Conservation (phyloP, 2,329 filamentous ascomycete genomes). For the Pseudogymnoascus sp. region DNA sequence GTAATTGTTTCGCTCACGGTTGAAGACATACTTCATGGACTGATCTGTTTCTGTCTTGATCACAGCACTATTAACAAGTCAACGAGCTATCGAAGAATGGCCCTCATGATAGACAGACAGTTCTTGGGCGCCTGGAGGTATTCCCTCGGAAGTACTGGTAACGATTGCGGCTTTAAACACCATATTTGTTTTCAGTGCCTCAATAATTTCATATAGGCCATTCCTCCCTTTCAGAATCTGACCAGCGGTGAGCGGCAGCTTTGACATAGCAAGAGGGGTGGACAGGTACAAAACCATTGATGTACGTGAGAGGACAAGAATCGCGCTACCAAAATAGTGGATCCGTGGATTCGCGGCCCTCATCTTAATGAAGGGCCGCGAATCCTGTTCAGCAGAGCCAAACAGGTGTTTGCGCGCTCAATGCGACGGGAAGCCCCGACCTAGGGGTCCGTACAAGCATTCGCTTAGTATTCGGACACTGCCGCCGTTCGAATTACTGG, state of each 20-base stretch:
- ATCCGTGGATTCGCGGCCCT: too few species aligned
- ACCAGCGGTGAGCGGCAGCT: not conserved
- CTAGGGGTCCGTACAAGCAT: too few species aligned
- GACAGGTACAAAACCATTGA: not conserved
- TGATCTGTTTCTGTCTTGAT: conserved; percentile 16
- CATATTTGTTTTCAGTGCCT: not conserved
- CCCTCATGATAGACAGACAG: not conserved
- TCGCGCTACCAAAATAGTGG: not conserved
- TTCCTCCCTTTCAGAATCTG: conserved; percentile 7
- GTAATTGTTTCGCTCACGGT: conserved; percentile 20
- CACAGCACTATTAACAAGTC: conserved; percentile 16
- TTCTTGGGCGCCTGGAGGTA: not conserved
- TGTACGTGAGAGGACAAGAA: not conserved
- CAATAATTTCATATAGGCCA: not conserved
- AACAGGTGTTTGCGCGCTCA: too few species aligned
- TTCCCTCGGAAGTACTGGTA: not conserved
- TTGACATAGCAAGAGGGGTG: not conserved
- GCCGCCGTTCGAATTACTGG: too few species aligned
- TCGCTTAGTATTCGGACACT: too few species aligned
- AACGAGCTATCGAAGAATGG: conserved; percentile 7
- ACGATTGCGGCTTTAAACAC: conserved; percentile 10
- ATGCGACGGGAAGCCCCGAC: too few species aligned
- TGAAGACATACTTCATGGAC: conserved; percentile 14
- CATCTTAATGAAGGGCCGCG: too few species aligned
- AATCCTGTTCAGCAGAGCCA: too few species aligned